Percentiles rank a stretch among this genome's conserved stretches.
Conservation (phyloP, 164 flowering plant species). For the Buxus sempervirens region DNA sequence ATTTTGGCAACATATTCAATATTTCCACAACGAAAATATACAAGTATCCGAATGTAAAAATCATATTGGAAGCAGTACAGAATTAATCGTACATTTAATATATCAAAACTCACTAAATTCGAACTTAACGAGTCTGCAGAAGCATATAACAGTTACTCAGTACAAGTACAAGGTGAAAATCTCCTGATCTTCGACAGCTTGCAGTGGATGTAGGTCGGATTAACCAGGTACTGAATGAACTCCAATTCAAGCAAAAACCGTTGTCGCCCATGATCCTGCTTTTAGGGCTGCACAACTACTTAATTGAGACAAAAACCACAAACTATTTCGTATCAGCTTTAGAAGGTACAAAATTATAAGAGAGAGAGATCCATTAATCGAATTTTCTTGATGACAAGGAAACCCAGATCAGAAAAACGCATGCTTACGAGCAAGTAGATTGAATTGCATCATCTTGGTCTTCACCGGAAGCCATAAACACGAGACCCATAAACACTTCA, state of each 20-base stretch:
- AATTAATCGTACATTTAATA: too few species aligned
- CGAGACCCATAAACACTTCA: too few species aligned
- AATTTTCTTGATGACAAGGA: not conserved
- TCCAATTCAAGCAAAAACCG: slow-evolving; percentile 90
- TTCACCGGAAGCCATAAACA: slow-evolving; percentile 18
- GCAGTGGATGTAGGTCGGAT: slow-evolving; percentile 97
- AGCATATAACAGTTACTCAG: not conserved
- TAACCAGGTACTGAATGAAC: slow-evolving; percentile 90
- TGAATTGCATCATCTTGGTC: slow-evolving; percentile 10
- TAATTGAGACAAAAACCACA: slow-evolving; percentile 1
- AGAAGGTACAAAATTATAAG: too few species aligned
- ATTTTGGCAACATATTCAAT: too few species aligned
- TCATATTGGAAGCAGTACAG: too few species aligned
- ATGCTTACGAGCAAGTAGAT: slow-evolving; percentile 12
- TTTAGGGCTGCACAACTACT: slow-evolving; percentile 42
- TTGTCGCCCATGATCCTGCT: slow-evolving; percentile 81
- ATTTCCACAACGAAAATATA: too few species aligned
- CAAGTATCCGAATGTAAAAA: too few species aligned
- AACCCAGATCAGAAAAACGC: not conserved
- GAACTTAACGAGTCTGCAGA: not conserved
- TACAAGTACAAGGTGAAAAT: not conserved
- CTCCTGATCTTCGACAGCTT: slow-evolving; percentile 17
- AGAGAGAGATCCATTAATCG: not conserved
- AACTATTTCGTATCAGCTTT: not conserved
- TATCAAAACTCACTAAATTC: not conserved